Conservation (phyloP, 768 basidiomycete species). For the Xerocomellus intermedius region DNA sequence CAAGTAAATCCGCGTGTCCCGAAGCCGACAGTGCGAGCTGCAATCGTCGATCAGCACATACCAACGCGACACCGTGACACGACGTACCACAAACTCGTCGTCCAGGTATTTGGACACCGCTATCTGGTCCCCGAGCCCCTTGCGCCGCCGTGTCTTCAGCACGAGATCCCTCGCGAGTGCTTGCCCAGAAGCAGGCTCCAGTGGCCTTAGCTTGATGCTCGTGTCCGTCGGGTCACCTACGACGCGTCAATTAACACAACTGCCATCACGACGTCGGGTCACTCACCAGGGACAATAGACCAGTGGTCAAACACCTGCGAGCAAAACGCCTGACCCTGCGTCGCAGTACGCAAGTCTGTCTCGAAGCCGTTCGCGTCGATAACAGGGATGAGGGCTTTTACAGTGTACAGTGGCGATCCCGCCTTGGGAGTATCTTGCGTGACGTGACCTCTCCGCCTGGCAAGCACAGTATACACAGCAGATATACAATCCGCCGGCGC, state of each 20-base stretch:
- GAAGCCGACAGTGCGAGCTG: conserved; percentile 92
- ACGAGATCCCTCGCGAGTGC: conserved; percentile 93
- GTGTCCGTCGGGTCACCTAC: conserved; percentile 97
- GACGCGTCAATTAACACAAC: neutral
- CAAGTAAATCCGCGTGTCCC: conserved; percentile 91
- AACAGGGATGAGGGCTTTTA: conserved; percentile 97
- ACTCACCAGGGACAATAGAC: conserved; percentile 93
- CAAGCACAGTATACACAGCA: conserved; percentile 96
- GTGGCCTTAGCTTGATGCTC: conserved; percentile 90
- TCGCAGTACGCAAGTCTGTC: conserved; percentile 95
- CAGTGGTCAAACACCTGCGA: conserved; percentile 98
- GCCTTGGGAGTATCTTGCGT: conserved; percentile 98
- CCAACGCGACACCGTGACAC: neutral
- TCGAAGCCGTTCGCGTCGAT: conserved; percentile 99
- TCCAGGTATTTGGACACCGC: conserved; percentile 97
- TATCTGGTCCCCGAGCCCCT: conserved; percentile 95
- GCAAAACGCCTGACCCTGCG: conserved; percentile 99
- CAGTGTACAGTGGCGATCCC: conserved; percentile 95
- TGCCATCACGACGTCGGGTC: neutral
- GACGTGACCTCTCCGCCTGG: conserved; percentile 98
- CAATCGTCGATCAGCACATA: conserved; percentile 10
- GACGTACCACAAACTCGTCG: conserved; percentile 89
- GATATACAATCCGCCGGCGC: conserved; percentile 98
- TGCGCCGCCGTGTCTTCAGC: conserved; percentile 92
- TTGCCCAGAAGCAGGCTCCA: conserved; percentile 97